Evolutionary conservation across 2,329 filamentous ascomycete species (phyloP), one percentile per base, ranked within the genome.

Genomic region (Nemania abortiva): DNA sequence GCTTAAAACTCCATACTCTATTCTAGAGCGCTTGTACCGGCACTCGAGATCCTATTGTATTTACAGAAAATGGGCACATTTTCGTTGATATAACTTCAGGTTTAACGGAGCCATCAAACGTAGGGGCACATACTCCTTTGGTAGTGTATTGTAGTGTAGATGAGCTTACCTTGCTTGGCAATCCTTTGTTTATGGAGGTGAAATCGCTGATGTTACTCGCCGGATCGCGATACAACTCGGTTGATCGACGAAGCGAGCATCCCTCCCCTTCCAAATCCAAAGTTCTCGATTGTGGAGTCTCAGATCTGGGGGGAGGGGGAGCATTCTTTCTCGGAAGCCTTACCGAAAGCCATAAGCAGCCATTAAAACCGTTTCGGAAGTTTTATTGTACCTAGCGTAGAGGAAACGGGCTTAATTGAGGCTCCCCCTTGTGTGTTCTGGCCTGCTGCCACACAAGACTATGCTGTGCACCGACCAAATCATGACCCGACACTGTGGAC

Each of bases 341-440:
- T 64, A 70, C 74, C 75, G 75, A 76, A 63, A 76, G 75, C 75
- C 75, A 76, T 76, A 76, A 76, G 74, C 74, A 75, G 75, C 75
- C 75, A 70, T 68, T n/a, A 72, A 72, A 73, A 63, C 70, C 72
- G 72, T 74, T 74, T 73, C 71, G 72, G 72, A 73, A 45, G 45
- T 20, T 68, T 65, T 20, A 37, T 18, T 31, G 52, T 31, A 37
- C 7, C 7, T 34, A 54, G 29, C 6, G 60, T 55, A 71, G 72
- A 68, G 61, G 66, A 67, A 64, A 65, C 60, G 63, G 68, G 62
- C 66, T 56, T 70, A 61, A 68, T 73, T 75, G 74, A 76, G 75
- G 72, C 73, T 75, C 74, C 65, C 70, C 70, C 69, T 68, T 70
- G 66, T 69, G 67, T 69, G 59, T 69, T 63, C 58, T 56, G 69